Base-by-base conservation (phyloP, 1,284 basidiomycete species). In the Microbotryum saponariae region DNA sequence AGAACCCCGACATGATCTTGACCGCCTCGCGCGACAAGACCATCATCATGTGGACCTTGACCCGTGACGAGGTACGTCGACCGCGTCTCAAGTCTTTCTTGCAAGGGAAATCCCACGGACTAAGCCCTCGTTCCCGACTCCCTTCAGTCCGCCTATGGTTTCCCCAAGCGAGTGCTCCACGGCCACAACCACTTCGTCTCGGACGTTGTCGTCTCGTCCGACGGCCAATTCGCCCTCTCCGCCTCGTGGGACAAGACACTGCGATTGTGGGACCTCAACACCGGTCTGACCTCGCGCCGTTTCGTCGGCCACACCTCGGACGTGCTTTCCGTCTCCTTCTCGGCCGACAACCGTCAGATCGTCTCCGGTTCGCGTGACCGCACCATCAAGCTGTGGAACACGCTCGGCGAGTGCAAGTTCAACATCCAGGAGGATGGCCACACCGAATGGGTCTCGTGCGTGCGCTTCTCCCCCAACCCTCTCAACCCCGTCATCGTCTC, bases 121-220 rank as follows among this genome's bases (percentile, higher is more conserved):
- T 6, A 4, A 12, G 4, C 14, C 2, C 4, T 42, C 6, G 37
- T 42, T 16, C 16, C 2, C 16, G 37, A 46, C 23, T 50, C 9
- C 18, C 31, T 29, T 68, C 85, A 87, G 75, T 80, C 84, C 60
- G 74, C 75, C 54, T 93, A 91, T 77, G 92, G 92, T 61, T 93
- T 87, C 82, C 91, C 93, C 70, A 98, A 97, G 82, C 87, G 88
- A 75, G 91, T 97, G 76, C 87, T 99, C 70, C 88, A 91, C 78
- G 96, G 96, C 71, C 96, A 99, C 84, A 97, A 97, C 82, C 93
- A 97, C 83, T 99, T 99, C 76, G 96, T 99, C 69, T 98, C 96
- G 59, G 96, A 99, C 79, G 90, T 98, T 72, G 93, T 96, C 59
- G 91, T 96, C 78, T 94, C 91, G 66, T 97, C 92, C 69, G 94